Percentiles rank a stretch among this genome's conserved stretches.
phyloP scores from a whole-genome alignment of 768 basidiomycete genomes.

The Suillus tomentosus region DNA sequence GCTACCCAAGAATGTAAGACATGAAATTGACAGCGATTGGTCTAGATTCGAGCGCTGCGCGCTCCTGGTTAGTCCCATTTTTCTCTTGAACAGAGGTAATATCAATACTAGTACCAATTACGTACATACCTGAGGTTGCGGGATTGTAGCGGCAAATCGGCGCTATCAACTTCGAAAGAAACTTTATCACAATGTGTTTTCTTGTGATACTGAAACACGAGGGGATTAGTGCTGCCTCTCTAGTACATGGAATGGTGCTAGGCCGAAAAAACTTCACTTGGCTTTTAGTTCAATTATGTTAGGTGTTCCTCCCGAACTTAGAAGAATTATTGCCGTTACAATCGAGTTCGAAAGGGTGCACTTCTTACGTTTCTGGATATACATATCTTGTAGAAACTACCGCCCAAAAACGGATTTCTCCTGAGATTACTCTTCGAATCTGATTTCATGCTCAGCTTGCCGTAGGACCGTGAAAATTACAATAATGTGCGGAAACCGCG shows the following conservation, averaged over 20 bases:
- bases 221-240: background rate
- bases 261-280: background rate
- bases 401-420: background rate
- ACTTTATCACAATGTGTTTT: too few species aligned
- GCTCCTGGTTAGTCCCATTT: background rate
- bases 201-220: background rate
- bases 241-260: background rate
- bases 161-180: too few species aligned
- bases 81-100: background rate
- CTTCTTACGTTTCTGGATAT: background rate
- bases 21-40: background rate
- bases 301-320: background rate
- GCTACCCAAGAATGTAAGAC: background rate
- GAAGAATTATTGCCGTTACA: background rate
- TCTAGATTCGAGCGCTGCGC: background rate
- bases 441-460: background rate
- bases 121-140: too few species aligned
- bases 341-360: background rate
- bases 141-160: too few species aligned
- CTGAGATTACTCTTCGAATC: background rate
- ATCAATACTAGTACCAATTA: too few species aligned
- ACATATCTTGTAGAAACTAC: background rate
- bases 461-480: too few species aligned
- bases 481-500: too few species aligned
- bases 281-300: background rate